Evolutionary conservation across 2,329 filamentous ascomycete genomes (phyloP).

Genomic region (Orbilia blumenaviensis): DNA sequence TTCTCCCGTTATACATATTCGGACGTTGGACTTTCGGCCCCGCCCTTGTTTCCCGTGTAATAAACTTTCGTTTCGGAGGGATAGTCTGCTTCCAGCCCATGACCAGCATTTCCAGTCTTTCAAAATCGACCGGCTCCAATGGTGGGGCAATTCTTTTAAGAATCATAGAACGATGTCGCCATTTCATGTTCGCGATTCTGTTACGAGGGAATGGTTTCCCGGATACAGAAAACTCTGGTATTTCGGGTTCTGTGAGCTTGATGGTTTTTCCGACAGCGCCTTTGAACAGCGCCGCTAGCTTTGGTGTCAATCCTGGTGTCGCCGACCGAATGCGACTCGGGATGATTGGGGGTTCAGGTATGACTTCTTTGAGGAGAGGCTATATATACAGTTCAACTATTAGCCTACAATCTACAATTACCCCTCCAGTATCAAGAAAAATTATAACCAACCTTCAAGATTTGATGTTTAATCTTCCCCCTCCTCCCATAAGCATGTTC

Average conservation of each 20-base stretch:
- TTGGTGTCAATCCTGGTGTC: slow-evolving; percentile 50
- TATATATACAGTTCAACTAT: background rate
- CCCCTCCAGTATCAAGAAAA: background rate
- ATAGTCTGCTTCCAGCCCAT: slow-evolving; percentile 53
- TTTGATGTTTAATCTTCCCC: slow-evolving; percentile 55
- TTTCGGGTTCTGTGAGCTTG: slow-evolving; percentile 47
- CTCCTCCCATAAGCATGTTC: slow-evolving; percentile 55
- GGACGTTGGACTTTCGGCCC: slow-evolving; percentile 42
- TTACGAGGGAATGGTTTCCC: slow-evolving; percentile 54
- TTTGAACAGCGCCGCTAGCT: slow-evolving; percentile 52
- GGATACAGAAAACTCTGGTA: slow-evolving; percentile 55
- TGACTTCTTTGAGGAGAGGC: slow-evolving; percentile 33
- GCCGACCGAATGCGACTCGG: slow-evolving; percentile 42
- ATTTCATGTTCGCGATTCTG: slow-evolving; percentile 55
- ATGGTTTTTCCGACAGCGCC: slow-evolving; percentile 52
- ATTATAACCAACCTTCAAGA: slow-evolving; percentile 53
- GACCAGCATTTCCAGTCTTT: slow-evolving; percentile 53
- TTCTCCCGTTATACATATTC: slow-evolving; percentile 52
- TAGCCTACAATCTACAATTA: background rate
- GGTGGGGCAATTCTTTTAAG: slow-evolving; percentile 54
- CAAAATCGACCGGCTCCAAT: slow-evolving; percentile 41
- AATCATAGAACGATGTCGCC: slow-evolving; percentile 50
- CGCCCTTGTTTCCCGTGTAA: slow-evolving; percentile 19
- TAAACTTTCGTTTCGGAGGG: slow-evolving; percentile 53
- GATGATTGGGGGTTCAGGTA: slow-evolving; percentile 54